A percentile compares a stretch with the other conserved stretches of the same genome.
phyloP scores from a whole-genome alignment of 164 flowering plant genomes.

The Kalanchoe fedtschenkoi region DNA sequence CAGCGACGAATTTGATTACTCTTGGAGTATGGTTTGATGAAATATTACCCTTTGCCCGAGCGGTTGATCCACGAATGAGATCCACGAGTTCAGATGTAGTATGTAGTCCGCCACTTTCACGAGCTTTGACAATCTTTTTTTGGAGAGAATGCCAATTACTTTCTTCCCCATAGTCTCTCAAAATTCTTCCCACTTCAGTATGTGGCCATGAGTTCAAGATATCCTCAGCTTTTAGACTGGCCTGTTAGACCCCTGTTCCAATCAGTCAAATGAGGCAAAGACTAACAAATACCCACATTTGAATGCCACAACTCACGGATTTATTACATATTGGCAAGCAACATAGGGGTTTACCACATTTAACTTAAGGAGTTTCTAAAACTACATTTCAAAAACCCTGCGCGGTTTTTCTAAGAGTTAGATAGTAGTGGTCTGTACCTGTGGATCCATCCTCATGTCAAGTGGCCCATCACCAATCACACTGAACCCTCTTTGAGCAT shows the following conservation, averaged over 20 bases:
- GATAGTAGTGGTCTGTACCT: slow-evolving; percentile 28
- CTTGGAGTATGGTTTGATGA: not conserved
- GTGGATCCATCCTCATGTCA: slow-evolving; percentile 96
- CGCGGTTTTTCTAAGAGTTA: no score
- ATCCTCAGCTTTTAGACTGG: slow-evolving; percentile 74
- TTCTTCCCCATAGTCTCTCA: slow-evolving; percentile 92
- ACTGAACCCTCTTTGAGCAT: slow-evolving; percentile 84
- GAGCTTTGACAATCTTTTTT: slow-evolving; percentile 64
- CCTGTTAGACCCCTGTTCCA: slow-evolving; percentile 61
- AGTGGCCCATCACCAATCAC: slow-evolving; percentile 82
- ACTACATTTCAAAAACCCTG: not conserved
- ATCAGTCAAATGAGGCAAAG: slow-evolving; percentile 26
- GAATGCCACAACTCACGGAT: not conserved
- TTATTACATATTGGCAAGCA: not conserved
- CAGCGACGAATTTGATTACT: not conserved
- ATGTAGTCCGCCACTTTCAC: slow-evolving; percentile 65
- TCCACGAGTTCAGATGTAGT: slow-evolving; percentile 59
- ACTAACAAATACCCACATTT: not conserved
- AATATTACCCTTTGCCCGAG: slow-evolving; percentile 33
- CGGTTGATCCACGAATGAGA: slow-evolving; percentile 39
- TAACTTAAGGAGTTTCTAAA: not conserved
- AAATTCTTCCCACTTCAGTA: slow-evolving; percentile 65
- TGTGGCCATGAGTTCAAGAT: slow-evolving; percentile 93
- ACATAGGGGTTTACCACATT: not conserved
- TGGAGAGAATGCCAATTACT: slow-evolving; percentile 73